A percentile compares a stretch with the other conserved stretches of the same genome.
phyloP scores from a whole-genome alignment of 2,329 filamentous ascomycete species.

The Penicillium sp. region DNA sequence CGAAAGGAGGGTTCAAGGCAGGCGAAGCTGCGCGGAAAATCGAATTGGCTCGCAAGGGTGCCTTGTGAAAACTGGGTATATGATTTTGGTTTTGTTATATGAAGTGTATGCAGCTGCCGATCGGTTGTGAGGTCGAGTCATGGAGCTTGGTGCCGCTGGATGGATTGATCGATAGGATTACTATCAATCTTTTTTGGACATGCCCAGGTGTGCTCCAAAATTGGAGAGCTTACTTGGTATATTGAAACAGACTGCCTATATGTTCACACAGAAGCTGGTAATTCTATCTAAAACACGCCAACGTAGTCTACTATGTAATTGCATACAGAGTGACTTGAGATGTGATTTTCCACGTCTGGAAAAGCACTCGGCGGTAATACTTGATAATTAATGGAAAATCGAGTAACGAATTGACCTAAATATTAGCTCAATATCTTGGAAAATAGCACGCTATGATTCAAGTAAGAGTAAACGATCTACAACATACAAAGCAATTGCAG shows the following conservation, averaged over 20 bases:
- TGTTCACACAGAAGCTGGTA: neutral
- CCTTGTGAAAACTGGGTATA: slow-evolving; percentile 36
- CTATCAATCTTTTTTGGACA: neutral
- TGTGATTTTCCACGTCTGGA: neutral
- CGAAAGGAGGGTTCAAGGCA: slow-evolving; percentile 48
- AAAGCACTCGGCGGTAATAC: too few species aligned
- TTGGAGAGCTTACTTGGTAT: neutral
- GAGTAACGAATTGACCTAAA: neutral
- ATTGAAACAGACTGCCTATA: neutral
- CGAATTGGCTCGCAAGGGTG: slow-evolving; percentile 50
- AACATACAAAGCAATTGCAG: neutral
- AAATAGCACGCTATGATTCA: neutral
- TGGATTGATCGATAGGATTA: neutral
- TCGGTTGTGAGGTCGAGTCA: neutral
- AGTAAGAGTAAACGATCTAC: neutral
- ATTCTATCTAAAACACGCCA: neutral
- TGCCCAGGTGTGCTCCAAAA: neutral
- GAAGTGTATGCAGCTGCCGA: neutral
- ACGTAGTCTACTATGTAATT: neutral
- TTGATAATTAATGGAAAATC: neutral
- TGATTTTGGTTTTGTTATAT: neutral
- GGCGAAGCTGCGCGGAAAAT: slow-evolving; percentile 50
- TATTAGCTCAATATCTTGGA: neutral
- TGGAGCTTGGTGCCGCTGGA: neutral
- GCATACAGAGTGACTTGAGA: neutral